Percentiles rank a stretch among this genome's conserved stretches.
These are phyloP conservation scores for Fusarium sp. DNA, from an alignment of 2,329 filamentous ascomycete species.

Conservation along the genomic window DNA sequence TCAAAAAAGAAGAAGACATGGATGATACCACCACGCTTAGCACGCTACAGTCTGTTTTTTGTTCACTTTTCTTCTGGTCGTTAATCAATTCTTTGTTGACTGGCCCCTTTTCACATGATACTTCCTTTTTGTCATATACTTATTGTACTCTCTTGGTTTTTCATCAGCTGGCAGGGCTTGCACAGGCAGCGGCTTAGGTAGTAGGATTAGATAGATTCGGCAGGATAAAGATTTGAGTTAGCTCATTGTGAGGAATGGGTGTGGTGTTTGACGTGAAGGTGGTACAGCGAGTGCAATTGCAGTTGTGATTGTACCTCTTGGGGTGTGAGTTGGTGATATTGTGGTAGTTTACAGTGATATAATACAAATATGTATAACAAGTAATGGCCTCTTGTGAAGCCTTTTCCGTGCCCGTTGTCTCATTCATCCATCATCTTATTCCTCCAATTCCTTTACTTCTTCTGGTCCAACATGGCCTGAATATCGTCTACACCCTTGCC, in stretches of 20 bases:
- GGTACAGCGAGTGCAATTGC: constrained; percentile 8
- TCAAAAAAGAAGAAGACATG: constrained; percentile 47
- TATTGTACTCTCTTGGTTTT: constrained; percentile 31
- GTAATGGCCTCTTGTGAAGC: not conserved
- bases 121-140: constrained; percentile 33
- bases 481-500: constrained; percentile 51
- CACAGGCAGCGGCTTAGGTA: constrained; percentile 20
- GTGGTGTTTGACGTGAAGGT: not conserved
- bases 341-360: constrained; percentile 33
- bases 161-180: constrained; percentile 25
- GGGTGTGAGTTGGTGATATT: constrained; percentile 27
- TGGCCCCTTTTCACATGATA: constrained; percentile 19
- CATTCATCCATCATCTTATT: not conserved
- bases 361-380: constrained; percentile 34
- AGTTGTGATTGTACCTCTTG: constrained; percentile 6
- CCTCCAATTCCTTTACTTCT: constrained; percentile 34
- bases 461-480: constrained; percentile 52
- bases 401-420: constrained; percentile 9
- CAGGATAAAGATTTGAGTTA: constrained; percentile 41
- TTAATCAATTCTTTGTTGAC: constrained; percentile 27
- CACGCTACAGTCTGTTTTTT: constrained; percentile 47
- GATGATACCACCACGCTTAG: constrained; percentile 57
- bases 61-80: constrained; percentile 17
- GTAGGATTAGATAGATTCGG: constrained; percentile 41
- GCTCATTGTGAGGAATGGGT: constrained; percentile 9